Base-by-base conservation (phyloP, 2,329 filamentous ascomycete species). In the Colletotrichum simmondsii region DNA sequence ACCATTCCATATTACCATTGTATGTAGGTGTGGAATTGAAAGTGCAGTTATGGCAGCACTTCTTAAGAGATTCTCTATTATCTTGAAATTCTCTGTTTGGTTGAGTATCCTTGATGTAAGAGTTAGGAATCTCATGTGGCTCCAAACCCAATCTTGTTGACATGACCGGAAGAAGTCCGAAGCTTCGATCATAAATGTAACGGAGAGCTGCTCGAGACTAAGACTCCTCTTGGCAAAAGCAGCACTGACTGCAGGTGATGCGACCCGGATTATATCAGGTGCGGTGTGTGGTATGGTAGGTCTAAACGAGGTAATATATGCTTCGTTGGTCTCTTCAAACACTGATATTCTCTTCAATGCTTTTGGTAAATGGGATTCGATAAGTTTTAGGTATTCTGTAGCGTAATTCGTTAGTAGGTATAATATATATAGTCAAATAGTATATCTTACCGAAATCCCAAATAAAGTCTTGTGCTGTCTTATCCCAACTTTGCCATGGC, bases 1-100 rank as follows among this genome's bases (percentile, higher is more conserved):
- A 58, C 79, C 78, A 72, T 82, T 80, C 81, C 80, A 83, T n/a
- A 83, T 71, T 60, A 80, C 79, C 59, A 83, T 68, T 4, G 76
- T 80, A 28, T 78, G 75, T 46, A 83, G 8, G 58, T 74, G 75
- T n/a, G 79, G 79, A 79, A 83, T 82, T 53, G 74, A 61, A 63
- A 61, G 76, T n/a, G 74, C 79, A 65, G 75, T 8, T 10, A 54
- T 64, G 0, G 77, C 72, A 28, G 77, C 80, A 63, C n/a, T 63
- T 56, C 63, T 68, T 37, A 83, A 70, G 67, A 83, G 71, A 60
- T 4, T 49, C 22, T 77, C 65, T 60, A 79, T 78, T 60, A 78
- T 78, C 42, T 72, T 4, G 73, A 6, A 68, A 75, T 62, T 60
- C 69, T 59, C 42, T 53, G 59, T 72, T 30, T 65, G 74, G 63